Evolutionary conservation across 352 stramenopile species (phyloP), one percentile per base, ranked within the genome.

Genomic region (Sclerospora graminicola): DNA sequence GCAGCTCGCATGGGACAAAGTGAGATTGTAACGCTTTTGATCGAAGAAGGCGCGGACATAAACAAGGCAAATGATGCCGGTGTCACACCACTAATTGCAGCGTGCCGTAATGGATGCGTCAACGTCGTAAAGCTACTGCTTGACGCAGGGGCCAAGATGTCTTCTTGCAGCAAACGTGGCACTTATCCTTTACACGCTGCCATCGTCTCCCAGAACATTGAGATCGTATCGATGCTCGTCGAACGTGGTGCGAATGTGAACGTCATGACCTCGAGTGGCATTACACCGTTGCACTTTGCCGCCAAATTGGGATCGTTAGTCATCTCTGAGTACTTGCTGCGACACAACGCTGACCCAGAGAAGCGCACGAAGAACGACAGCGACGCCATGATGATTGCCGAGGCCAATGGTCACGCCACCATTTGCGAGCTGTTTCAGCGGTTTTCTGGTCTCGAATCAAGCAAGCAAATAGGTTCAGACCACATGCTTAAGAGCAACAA

Each of bases 261-360:
- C 42, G 72, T 75, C 21, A 69, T 66, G 52, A 89, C 72, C 0
- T 54, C 54, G 28, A 82, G 63, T 38, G 72, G 72, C 34, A 84
- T 84, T 40, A 88, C 78, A n/a, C 78, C 75, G 32, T 60, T 89
- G 40, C 78, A 86, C 42, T 87, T 87, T 34, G 75, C 73, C 1
- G 78, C 72, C 48, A 83, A 84, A 32, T 50, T 86, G 28, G 75
- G 73, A 2, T 73, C 62, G 4, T 23, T 82, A 8, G 67, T 62
- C 30, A 72, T 85, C 21, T 72, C 68, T 5, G 64, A 84, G 53
- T 73, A 78, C 23, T 41, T 89, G 37, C 40, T 89, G 30, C 60
- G 68, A n/a, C 66, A 84, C 50, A 42, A 80, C 35, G 77, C 74
- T 0, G 69, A 87, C 48, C 69, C 66, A 0, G 57, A 75, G 46